Percentiles rank a stretch among this genome's conserved stretches.
Conservation (phyloP, 169 alveolate species). For the Blepharisma undulans region DNA sequence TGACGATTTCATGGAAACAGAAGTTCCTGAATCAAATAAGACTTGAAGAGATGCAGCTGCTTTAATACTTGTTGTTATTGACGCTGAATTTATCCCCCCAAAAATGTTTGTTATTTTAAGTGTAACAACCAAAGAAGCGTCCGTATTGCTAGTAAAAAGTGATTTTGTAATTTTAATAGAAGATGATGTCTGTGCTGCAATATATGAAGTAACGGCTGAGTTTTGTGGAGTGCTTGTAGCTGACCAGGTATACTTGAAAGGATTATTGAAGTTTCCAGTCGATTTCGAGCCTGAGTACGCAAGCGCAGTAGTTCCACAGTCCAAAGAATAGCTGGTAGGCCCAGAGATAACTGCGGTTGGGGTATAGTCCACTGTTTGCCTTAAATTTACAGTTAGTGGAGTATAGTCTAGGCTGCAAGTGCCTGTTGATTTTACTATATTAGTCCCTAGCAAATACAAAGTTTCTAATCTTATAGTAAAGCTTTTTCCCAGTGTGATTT, state of each 20-base stretch:
- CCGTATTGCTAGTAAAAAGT: too few species aligned
- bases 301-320: neutral
- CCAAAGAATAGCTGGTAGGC: neutral
- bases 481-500: neutral
- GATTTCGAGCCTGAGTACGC: neutral
- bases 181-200: too few species aligned
- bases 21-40: too few species aligned
- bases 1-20: too few species aligned
- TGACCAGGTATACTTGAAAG: neutral
- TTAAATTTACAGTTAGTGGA: neutral
- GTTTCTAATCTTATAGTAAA: neutral
- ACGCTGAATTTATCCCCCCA: too few species aligned
- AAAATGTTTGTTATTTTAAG: too few species aligned
- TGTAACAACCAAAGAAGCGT: too few species aligned
- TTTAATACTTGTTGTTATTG: too few species aligned
- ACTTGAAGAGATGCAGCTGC: too few species aligned
- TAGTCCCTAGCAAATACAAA: neutral
- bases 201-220: too few species aligned
- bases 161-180: too few species aligned
- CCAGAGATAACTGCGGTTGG: neutral
- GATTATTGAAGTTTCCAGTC: neutral
- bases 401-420: neutral
- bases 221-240: too few species aligned
- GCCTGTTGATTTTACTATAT: neutral
- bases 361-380: neutral